Conservation (phyloP, 208 protist species). For the Leishmania turanica region DNA sequence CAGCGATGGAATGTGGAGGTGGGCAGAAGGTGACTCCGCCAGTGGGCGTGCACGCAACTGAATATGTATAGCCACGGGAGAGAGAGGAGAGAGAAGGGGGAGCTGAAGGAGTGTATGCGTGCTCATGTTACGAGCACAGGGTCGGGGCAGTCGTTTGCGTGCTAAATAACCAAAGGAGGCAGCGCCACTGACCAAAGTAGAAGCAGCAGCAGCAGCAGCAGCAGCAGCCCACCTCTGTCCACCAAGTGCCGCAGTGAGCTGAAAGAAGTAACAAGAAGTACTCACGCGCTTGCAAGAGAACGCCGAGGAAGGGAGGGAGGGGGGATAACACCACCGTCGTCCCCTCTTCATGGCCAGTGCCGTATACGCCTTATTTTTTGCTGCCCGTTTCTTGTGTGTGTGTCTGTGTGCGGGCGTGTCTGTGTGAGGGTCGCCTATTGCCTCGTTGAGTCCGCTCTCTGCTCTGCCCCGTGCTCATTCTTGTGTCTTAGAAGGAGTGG, state of each 20-base stretch:
- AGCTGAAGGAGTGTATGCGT: neutral
- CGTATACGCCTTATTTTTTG: neutral
- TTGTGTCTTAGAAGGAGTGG: too few species aligned
- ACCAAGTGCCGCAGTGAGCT: neutral
- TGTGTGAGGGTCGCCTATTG: too few species aligned
- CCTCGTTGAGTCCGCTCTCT: too few species aligned
- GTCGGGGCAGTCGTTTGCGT: neutral
- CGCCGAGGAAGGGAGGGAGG: too few species aligned
- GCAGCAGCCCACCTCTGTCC: neutral
- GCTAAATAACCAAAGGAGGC: neutral
- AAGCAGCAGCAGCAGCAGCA: neutral
- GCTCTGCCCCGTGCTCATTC: too few species aligned
- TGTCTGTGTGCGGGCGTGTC: neutral
- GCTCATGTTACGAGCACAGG: neutral
- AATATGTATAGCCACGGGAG: neutral
- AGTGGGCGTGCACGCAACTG: neutral
- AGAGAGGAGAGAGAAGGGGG: neutral
- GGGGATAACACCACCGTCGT: too few species aligned
- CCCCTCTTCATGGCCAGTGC: neutral
- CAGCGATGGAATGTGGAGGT: neutral
- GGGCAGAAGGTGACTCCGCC: neutral
- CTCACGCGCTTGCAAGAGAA: neutral
- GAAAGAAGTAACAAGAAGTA: neutral
- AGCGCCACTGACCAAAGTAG: neutral
- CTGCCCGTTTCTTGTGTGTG: neutral